Base-by-base conservation (phyloP, 306 rosid genomes). In the Cyclanthera cordifolia region DNA sequence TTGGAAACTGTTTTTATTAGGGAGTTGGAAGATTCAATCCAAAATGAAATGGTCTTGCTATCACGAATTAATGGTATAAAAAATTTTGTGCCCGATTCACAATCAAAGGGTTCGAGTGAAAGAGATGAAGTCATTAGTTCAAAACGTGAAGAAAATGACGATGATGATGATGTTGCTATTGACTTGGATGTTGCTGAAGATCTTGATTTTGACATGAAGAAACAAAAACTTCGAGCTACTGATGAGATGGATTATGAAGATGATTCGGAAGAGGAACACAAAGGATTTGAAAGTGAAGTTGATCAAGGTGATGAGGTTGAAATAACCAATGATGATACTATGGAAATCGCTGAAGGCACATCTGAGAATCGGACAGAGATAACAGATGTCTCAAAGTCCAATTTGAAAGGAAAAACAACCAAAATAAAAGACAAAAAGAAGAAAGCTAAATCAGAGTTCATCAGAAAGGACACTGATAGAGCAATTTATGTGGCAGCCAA, bases 181-280 rank as follows among this genome's bases (percentile, higher is more conserved):
- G 86, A 84, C 57, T 77, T 75, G 2, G 95, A 79, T 53, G 98
- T 57, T 56, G 76, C 63, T 23, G 96, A 89, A 49, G 95, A 93
- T 82, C 86, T 87, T 69, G 96, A 87, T 61, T 70, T 69, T 57
- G 95, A 89, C 76, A 86, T 85, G 16, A 88, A 83, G 52, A 93
- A 88, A 75, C 84, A 76, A 72, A 90, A 83, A 73, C 85, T 64
- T n/a, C 94, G 81, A 78, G 88, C 65, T 65, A 79, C 39, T 39
- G 96, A 87, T 79, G 95, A 90, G 85, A 76, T 93, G 83, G 99
- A 93, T 76, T 90, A 93, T 55, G 99, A 90, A 45, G 99, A 85
- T 70, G 87, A 74, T 79, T 72, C 78, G 64, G 94, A 82, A 15
- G 94, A 74, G 63, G 95, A 84, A 52, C 71, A 8, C 2, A 71